Percentiles rank a stretch among this genome's conserved stretches.
These are phyloP conservation scores for Picea abies DNA, from an alignment of 83 land plant genomes.

Conservation along the genomic window DNA sequence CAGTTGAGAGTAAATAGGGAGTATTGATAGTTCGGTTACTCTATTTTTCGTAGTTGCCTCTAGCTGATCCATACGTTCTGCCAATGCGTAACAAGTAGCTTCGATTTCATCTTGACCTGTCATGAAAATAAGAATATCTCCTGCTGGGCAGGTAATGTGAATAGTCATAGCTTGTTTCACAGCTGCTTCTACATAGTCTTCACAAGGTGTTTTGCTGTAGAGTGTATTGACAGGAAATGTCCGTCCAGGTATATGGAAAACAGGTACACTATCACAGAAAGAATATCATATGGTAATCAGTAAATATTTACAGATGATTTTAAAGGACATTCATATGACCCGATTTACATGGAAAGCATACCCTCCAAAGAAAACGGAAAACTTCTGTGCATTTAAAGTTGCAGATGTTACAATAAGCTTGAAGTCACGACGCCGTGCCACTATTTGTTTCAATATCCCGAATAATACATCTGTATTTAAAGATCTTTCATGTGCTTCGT, in stretches of 20 bases:
- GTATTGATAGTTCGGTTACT: constrained; percentile 71
- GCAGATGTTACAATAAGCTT: constrained; percentile 99
- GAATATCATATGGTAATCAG: constrained; percentile 14
- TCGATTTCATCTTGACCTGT: constrained; percentile 86
- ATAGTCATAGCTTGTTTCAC: constrained; percentile 85
- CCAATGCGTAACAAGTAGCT: constrained; percentile 60
- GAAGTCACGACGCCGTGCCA: constrained; percentile 95
- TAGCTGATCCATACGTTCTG: constrained; percentile 79
- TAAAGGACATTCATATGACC: not conserved
- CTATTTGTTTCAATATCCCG: constrained; percentile 88
- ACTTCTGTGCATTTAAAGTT: constrained; percentile 97
- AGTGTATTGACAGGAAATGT: constrained; percentile 70
- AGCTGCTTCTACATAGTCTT: constrained; percentile 81
- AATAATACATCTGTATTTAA: constrained; percentile 95
- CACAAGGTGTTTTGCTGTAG: constrained; percentile 78
- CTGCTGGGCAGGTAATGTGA: constrained; percentile 69
- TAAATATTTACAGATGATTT: not conserved
- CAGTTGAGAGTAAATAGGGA: constrained; percentile 96
- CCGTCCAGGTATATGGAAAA: constrained; percentile 70
- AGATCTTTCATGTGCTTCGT: constrained; percentile 99
- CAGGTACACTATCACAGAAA: constrained; percentile 65
- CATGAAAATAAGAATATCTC: constrained; percentile 81
- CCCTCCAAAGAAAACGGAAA: constrained; percentile 98
- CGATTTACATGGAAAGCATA: constrained; percentile 21
- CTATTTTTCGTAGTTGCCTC: constrained; percentile 58